These are phyloP conservation scores for Phialemoniopsis sp. DNA, from an alignment of 2,329 filamentous ascomycete species.

Conservation along the genomic window DNA sequence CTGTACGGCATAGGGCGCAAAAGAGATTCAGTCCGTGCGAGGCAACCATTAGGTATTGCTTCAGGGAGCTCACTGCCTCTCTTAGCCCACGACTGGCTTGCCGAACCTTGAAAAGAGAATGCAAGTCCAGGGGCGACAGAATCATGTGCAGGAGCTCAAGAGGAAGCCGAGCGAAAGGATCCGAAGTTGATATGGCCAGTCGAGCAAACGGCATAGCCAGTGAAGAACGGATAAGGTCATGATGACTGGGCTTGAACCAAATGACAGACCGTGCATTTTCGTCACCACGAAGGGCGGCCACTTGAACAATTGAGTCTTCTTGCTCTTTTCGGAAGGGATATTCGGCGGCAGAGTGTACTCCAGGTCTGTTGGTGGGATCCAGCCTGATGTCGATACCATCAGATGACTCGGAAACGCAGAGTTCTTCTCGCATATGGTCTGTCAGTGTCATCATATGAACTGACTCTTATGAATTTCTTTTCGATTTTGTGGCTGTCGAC, in stretches of 20 bases:
- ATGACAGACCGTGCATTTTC: conserved; percentile 20
- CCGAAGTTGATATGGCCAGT: conserved; percentile 14
- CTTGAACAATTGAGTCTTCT: conserved; percentile 20
- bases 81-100: conserved; percentile 18
- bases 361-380: no score
- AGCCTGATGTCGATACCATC: no score
- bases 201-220: conserved; percentile 20
- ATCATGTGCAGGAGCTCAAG: conserved; percentile 23
- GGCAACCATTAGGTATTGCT: conserved; percentile 16
- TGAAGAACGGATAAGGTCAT: conserved; percentile 16
- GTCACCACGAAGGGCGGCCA: conserved; percentile 20
- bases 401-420: no score
- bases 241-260: conserved; percentile 22
- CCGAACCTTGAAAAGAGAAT: conserved; percentile 22
- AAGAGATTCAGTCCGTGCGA: conserved; percentile 21
- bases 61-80: conserved; percentile 14
- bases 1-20: conserved; percentile 21
- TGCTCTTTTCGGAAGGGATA: no score
- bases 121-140: conserved; percentile 20
- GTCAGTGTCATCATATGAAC: no score
- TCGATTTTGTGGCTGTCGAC: no score
- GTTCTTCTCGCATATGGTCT: no score
- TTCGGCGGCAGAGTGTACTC: no score
- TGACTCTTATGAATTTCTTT: no score
- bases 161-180: conserved; percentile 21